phyloP scores from a whole-genome alignment of 148 eudicot species.

The Arbutus unedo region DNA sequence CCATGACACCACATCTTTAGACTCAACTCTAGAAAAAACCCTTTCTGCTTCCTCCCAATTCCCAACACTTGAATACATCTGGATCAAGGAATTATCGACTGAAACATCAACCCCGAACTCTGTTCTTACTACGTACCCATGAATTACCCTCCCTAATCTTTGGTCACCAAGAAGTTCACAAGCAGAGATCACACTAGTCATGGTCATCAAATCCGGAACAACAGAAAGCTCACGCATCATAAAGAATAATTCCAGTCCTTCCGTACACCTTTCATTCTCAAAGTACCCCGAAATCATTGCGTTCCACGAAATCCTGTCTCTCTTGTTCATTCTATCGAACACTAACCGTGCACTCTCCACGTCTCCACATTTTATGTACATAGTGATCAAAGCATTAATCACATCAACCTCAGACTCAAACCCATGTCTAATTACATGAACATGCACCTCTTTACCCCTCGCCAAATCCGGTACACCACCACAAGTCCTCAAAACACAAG shows the following conservation, averaged over 20 bases:
- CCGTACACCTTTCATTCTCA: slow-evolving; percentile 57
- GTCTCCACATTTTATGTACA: slow-evolving; percentile 85
- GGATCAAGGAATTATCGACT: slow-evolving; percentile 62
- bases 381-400: slow-evolving; percentile 73
- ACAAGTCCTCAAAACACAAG: slow-evolving; percentile 83
- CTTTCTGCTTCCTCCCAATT: slow-evolving; percentile 66
- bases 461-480: slow-evolving; percentile 59
- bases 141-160: slow-evolving; percentile 59
- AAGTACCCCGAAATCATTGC: slow-evolving; percentile 84
- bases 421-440: slow-evolving; percentile 70
- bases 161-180: slow-evolving; percentile 61
- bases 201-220: slow-evolving; percentile 71
- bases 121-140: slow-evolving; percentile 50
- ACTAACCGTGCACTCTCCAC: slow-evolving; percentile 45
- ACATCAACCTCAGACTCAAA: slow-evolving; percentile 64
- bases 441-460: slow-evolving; percentile 84
- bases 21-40: slow-evolving; percentile 50
- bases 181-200: slow-evolving; percentile 81
- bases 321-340: slow-evolving; percentile 68
- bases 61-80: slow-evolving; percentile 65
- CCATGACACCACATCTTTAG: slow-evolving; percentile 83
- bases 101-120: slow-evolving; percentile 59
- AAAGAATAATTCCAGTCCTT: slow-evolving; percentile 60
- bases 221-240: slow-evolving; percentile 51
- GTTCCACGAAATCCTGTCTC: slow-evolving; percentile 88